These are phyloP conservation scores for Penicillium manginii DNA, from an alignment of 495 filamentous ascomycete species.

Conservation along the genomic window DNA sequence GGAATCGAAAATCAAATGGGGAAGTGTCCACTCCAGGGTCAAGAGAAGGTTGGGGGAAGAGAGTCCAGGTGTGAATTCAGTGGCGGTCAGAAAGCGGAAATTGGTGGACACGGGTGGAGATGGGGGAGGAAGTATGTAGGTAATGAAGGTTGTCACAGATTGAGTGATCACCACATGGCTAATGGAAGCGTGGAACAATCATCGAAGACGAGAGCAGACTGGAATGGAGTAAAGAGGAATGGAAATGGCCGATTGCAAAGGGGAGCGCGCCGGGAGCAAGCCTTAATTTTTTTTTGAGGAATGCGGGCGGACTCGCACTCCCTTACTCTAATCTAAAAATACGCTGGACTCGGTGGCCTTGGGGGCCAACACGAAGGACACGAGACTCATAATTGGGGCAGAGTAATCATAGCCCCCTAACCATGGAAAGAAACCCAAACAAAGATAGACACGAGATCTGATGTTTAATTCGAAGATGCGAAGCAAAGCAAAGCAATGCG, in stretches of 20 bases:
- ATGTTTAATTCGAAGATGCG: no score
- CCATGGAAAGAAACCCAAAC: neutral
- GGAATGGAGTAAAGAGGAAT: conserved; percentile 28
- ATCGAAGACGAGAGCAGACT: conserved; percentile 26
- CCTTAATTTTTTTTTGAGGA: conserved; percentile 25
- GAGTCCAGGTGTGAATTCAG: conserved; percentile 22
- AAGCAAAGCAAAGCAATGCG: neutral
- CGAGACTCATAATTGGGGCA: neutral
- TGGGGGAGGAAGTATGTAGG: conserved; percentile 24
- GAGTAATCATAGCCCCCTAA: neutral
- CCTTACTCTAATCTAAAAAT: conserved; percentile 35
- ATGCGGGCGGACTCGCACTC: conserved; percentile 25
- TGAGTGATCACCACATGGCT: conserved; percentile 34
- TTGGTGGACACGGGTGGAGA: conserved; percentile 26
- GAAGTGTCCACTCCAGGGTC: conserved; percentile 3
- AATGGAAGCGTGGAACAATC: conserved; percentile 22
- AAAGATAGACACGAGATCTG: neutral
- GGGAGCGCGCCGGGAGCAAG: conserved; percentile 9
- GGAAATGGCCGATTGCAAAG: conserved; percentile 22
- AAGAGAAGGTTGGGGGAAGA: conserved; percentile 9
- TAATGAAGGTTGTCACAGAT: conserved; percentile 30
- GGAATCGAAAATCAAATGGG: conserved; percentile 7
- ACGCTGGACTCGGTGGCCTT: conserved; percentile 15
- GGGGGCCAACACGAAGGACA: conserved; percentile 12
- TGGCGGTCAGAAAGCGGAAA: conserved; percentile 34